Evolutionary conservation across 2,329 filamentous ascomycete species (phyloP).

Genomic region (Escovopsis sp.): DNA sequence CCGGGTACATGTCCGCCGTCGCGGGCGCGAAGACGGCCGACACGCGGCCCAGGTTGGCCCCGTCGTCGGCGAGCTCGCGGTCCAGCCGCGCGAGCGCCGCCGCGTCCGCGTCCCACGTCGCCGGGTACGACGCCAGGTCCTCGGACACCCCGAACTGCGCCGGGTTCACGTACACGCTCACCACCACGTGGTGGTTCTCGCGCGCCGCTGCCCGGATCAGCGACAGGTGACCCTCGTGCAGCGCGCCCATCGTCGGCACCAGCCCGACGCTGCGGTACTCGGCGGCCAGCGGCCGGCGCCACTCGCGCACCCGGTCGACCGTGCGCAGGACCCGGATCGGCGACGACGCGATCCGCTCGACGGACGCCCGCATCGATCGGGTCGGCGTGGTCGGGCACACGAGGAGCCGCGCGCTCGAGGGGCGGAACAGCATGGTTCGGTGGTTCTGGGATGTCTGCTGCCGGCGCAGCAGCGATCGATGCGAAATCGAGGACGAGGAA

Average conservation of each 20-base stretch:
- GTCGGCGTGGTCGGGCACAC: slow-evolving; percentile 1
- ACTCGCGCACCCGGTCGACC: slow-evolving; percentile 54
- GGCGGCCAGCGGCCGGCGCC: slow-evolving; percentile 50
- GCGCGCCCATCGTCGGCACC: slow-evolving; percentile 93
- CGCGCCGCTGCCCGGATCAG: slow-evolving; percentile 70
- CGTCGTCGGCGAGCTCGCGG: slow-evolving; percentile 50
- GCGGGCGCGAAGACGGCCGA: slow-evolving; percentile 77
- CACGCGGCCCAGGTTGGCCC: slow-evolving; percentile 49
- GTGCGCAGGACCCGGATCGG: slow-evolving; percentile 62
- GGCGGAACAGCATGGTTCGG: slow-evolving; percentile 1
- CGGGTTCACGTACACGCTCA: slow-evolving; percentile 91
- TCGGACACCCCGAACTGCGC: slow-evolving; percentile 87
- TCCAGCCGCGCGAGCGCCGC: slow-evolving; percentile 53
- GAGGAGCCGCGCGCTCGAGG: slow-evolving; percentile 2
- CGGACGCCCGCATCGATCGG: neutral
- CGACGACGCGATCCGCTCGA: slow-evolving; percentile 38
- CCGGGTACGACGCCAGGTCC: slow-evolving; percentile 77
- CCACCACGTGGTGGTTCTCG: slow-evolving; percentile 75
- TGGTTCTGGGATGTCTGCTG: no score
- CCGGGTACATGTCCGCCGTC: slow-evolving; percentile 77
- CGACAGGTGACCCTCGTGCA: slow-evolving; percentile 83
- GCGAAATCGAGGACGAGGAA: no score
- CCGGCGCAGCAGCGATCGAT: no score
- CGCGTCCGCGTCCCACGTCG: slow-evolving; percentile 73
- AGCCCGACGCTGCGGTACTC: slow-evolving; percentile 64